These are phyloP conservation scores for Mycocentrospora acerina DNA, from an alignment of 2,329 filamentous ascomycete species.

Conservation along the genomic window DNA sequence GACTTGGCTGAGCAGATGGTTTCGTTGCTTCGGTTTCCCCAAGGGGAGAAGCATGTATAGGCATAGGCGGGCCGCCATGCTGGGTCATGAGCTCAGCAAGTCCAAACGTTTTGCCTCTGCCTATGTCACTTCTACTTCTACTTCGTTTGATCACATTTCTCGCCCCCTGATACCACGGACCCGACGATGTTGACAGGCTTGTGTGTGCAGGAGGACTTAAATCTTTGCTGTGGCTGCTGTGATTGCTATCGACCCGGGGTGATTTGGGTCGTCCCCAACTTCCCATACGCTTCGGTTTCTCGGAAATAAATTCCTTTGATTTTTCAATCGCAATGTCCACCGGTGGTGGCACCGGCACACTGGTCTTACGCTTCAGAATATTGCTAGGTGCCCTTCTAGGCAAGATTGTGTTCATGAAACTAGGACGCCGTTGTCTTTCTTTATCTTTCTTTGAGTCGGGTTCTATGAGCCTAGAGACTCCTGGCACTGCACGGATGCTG, in stretches of 20 bases:
- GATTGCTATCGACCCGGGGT: slow-evolving; percentile 42
- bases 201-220: slow-evolving; percentile 53
- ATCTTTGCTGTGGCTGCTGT: slow-evolving; percentile 53
- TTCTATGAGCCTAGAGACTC: slow-evolving; percentile 62
- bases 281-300: slow-evolving; percentile 44
- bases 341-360: slow-evolving; percentile 34
- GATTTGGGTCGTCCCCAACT: slow-evolving; percentile 46
- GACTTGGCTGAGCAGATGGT: slow-evolving; percentile 32
- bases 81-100: slow-evolving; percentile 58
- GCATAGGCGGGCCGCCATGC: slow-evolving; percentile 61
- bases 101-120: slow-evolving; percentile 45
- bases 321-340: slow-evolving; percentile 27
- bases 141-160: slow-evolving; percentile 52
- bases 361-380: slow-evolving; percentile 52
- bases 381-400: slow-evolving; percentile 47
- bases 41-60: slow-evolving; percentile 53
- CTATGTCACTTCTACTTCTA: slow-evolving; percentile 61
- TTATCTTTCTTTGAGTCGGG: slow-evolving; percentile 43
- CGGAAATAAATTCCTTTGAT: slow-evolving; percentile 31
- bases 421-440: slow-evolving; percentile 52
- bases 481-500: slow-evolving; percentile 59
- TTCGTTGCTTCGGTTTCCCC: slow-evolving; percentile 40
- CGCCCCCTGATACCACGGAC: slow-evolving; percentile 40
- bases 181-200: slow-evolving; percentile 34
- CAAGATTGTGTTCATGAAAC: slow-evolving; percentile 57